Conservation (phyloP, 805 yeast species). For the Candida multigemmis region DNA sequence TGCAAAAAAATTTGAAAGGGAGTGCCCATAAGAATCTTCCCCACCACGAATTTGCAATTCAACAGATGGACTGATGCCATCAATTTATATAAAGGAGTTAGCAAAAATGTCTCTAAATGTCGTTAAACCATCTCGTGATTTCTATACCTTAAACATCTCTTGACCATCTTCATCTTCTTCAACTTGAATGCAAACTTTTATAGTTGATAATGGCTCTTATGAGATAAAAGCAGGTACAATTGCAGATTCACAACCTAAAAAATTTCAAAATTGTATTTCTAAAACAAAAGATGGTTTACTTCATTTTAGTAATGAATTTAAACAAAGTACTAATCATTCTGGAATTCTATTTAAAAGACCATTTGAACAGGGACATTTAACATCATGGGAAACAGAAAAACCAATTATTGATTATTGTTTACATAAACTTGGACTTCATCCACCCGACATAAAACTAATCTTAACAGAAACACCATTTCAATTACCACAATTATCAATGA, state of each 20-base stretch:
- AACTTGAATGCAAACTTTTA: slow-evolving; percentile 30
- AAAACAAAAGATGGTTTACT: slow-evolving; percentile 68
- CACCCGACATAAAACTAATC: slow-evolving; percentile 40
- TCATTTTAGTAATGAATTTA: slow-evolving; percentile 62
- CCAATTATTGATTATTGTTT: slow-evolving; percentile 84
- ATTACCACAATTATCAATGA: slow-evolving; percentile 70
- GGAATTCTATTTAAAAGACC: slow-evolving; percentile 75
- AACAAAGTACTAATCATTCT: slow-evolving; percentile 61
- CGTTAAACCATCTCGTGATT: too few relatives aligned
- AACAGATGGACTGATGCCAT: too few relatives aligned
- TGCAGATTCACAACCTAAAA: slow-evolving; percentile 24
- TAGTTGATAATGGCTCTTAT: slow-evolving; percentile 88
- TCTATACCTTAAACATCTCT: too few relatives aligned
- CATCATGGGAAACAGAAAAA: slow-evolving; percentile 86
- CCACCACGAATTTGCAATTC: too few relatives aligned
- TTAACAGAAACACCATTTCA: slow-evolving; percentile 78
- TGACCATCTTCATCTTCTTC: too few relatives aligned
- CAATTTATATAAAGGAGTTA: too few relatives aligned
- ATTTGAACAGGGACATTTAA: slow-evolving; percentile 77
- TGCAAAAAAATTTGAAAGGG: too few relatives aligned
- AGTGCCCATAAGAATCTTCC: too few relatives aligned
- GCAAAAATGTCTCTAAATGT: too few relatives aligned
- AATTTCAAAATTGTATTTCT: slow-evolving; percentile 61
- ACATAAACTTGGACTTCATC: slow-evolving; percentile 10
- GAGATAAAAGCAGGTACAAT: slow-evolving; percentile 49